Percentiles rank a stretch among this genome's conserved stretches.
Conservation (phyloP, 306 rosid genomes). For the Inga laurina region DNA sequence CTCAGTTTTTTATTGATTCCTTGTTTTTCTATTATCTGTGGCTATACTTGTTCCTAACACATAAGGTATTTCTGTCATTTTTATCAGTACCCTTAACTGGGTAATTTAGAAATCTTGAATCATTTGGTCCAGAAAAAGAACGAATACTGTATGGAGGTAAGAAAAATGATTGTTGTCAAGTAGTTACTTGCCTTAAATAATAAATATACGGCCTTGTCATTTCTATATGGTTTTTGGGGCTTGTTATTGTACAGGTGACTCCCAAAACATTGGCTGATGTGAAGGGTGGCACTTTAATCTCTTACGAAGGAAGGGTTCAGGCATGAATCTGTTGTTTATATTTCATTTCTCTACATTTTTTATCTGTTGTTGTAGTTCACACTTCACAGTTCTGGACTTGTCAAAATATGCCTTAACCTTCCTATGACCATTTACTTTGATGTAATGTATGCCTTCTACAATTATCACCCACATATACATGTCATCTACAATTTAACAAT, state of each 20-base stretch:
- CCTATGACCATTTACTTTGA: conserved; percentile 10
- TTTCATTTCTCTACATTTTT: background rate
- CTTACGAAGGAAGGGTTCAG: conserved; percentile 93
- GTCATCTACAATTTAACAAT: background rate
- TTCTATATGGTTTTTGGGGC: conserved; percentile 3
- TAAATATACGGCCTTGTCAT: conserved; percentile 13
- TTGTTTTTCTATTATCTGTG: conserved; percentile 9
- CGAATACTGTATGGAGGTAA: conserved; percentile 96
- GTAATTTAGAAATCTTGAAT: conserved; percentile 62
- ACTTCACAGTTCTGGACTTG: background rate
- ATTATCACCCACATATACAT: background rate
- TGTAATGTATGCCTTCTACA: conserved; percentile 1
- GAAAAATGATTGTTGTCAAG: conserved; percentile 8
- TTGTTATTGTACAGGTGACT: conserved; percentile 55
- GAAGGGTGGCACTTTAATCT: conserved; percentile 96
- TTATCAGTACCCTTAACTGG: conserved; percentile 61
- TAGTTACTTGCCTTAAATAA: background rate
- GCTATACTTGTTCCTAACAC: conserved; percentile 20
- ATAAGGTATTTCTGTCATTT: conserved; percentile 22
- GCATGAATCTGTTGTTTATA: conserved; percentile 38
- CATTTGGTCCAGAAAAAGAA: conserved; percentile 82
- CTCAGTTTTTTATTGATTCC: conserved; percentile 36
- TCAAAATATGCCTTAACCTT: background rate
- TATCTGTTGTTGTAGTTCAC: conserved; percentile 5
- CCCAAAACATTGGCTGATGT: conserved; percentile 99